Percentiles rank a stretch among this genome's conserved stretches.
Conservation (phyloP, 768 basidiomycete genomes). For the Serendipita sp. region DNA sequence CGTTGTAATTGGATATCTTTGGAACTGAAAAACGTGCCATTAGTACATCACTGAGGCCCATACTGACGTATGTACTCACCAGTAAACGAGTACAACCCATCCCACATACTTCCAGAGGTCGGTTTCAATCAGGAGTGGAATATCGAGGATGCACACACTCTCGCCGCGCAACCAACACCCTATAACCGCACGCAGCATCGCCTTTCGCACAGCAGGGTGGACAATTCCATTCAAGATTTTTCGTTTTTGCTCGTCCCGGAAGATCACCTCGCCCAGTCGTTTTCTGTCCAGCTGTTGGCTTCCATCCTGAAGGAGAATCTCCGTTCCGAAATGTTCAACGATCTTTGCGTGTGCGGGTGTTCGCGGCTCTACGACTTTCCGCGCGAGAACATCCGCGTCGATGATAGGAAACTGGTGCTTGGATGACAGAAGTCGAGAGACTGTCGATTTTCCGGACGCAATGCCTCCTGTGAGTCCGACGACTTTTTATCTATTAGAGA, state of each 20-base stretch:
- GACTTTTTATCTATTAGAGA: conserved; percentile 30
- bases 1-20: conserved; percentile 70
- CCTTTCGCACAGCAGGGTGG: conserved; percentile 76
- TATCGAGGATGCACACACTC: conserved; percentile 70
- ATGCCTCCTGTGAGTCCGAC: conserved; percentile 94
- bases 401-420: conserved; percentile 62
- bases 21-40: conserved; percentile 36
- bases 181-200: conserved; percentile 56
- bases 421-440: conserved; percentile 49
- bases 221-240: conserved; percentile 67
- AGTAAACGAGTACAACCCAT: conserved; percentile 77
- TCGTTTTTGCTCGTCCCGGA: conserved; percentile 58
- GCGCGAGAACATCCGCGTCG: conserved; percentile 84
- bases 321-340: conserved; percentile 50
- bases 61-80: conserved; percentile 33
- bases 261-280: conserved; percentile 71
- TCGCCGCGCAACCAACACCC: conserved; percentile 63
- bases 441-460: conserved; percentile 92
- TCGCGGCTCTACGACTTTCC: conserved; percentile 72
- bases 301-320: conserved; percentile 52
- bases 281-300: conserved; percentile 49
- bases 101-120: conserved; percentile 74
- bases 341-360: conserved; percentile 58
- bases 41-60: not conserved
- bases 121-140: conserved; percentile 83